These are phyloP conservation scores for Pilasporangium apinafurcum DNA, from an alignment of 352 stramenopile genomes.

Conservation along the genomic window DNA sequence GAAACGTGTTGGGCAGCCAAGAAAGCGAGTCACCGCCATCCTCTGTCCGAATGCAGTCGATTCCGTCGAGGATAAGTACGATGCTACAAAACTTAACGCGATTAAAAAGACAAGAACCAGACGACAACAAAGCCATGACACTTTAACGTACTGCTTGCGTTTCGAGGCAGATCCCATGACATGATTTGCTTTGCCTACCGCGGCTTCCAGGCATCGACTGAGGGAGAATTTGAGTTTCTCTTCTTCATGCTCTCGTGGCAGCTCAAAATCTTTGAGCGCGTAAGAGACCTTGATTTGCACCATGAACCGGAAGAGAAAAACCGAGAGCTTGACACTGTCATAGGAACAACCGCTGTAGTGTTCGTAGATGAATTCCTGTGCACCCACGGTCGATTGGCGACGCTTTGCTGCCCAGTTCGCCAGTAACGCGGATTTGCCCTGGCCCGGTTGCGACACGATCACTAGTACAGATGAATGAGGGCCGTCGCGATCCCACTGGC, in stretches of 20 bases:
- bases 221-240: constrained; percentile 86
- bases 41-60: constrained; percentile 75
- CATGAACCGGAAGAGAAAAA: constrained; percentile 83
- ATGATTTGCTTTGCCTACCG: constrained; percentile 34
- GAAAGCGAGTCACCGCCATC: constrained; percentile 80
- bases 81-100: constrained; percentile 32
- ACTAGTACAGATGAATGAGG: constrained; percentile 39
- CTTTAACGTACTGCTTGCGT: constrained; percentile 18
- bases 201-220: constrained; percentile 65
- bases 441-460: constrained; percentile 50
- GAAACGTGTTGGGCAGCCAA: constrained; percentile 75
- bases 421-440: constrained; percentile 75
- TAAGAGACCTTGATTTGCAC: constrained; percentile 68
- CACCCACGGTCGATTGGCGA: constrained; percentile 15
- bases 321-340: constrained; percentile 76
- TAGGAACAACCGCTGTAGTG: constrained; percentile 80
- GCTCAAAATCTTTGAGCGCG: constrained; percentile 70
- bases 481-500: constrained; percentile 25
- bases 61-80: constrained; percentile 72
- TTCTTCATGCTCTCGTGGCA: constrained; percentile 73
- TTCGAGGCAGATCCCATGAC: constrained; percentile 22
- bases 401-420: constrained; percentile 63
- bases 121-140: background rate
- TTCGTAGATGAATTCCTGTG: constrained; percentile 69
- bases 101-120: background rate